Conservation (phyloP, 2,329 filamentous ascomycete species). For the Drechslerella stenobrocha region DNA sequence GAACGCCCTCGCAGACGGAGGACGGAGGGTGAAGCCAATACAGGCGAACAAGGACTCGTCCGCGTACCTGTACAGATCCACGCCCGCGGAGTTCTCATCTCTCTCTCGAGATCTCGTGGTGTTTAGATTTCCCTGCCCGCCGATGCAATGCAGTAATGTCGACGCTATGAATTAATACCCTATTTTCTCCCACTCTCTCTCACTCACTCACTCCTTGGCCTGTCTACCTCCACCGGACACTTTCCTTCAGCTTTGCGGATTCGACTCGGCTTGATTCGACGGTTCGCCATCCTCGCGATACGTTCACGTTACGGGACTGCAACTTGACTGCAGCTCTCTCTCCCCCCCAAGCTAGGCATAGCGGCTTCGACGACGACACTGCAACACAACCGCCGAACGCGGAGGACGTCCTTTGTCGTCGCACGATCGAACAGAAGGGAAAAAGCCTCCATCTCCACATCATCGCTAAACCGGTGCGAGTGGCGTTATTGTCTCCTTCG, state of each 20-base stretch:
- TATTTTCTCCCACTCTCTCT: background rate
- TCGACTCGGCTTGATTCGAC: no score
- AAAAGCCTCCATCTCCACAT: conserved; percentile 34
- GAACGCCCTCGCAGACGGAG: background rate
- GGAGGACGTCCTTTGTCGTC: background rate
- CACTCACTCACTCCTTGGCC: background rate
- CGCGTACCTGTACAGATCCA: no score
- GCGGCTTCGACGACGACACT: conserved; percentile 1
- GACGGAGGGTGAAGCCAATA: background rate
- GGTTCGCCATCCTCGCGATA: background rate
- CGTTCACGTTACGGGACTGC: background rate
- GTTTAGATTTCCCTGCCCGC: no score
- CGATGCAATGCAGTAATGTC: background rate
- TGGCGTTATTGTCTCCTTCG: background rate
- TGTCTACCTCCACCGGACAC: no score
- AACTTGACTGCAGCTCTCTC: background rate
- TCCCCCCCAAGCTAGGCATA: background rate
- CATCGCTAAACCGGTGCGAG: background rate
- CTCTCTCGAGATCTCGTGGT: no score
- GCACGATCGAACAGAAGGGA: background rate
- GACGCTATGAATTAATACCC: background rate
- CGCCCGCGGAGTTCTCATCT: no score
- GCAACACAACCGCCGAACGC: background rate
- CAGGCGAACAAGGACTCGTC: no score
- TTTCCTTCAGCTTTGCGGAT: no score